A percentile compares a stretch with the other conserved stretches of the same genome.
These are phyloP conservation scores for Trichophyton rubrum DNA, from an alignment of 2,329 filamentous ascomycete species.

Conservation along the genomic window DNA sequence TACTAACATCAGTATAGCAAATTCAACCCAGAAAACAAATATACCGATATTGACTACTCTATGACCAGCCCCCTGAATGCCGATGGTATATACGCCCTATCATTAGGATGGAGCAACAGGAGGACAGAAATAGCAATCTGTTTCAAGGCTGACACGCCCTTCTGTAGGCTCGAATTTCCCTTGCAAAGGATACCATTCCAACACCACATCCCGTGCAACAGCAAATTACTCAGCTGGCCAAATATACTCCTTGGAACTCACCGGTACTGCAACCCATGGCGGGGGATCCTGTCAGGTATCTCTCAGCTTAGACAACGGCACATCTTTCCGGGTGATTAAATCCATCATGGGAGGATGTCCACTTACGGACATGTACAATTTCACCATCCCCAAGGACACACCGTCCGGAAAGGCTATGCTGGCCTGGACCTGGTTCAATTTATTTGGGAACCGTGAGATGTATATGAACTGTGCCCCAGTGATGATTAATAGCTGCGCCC, in stretches of 20 bases:
- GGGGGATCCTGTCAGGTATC: slow-evolving; percentile 68
- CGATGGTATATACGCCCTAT: not conserved
- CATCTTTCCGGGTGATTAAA: slow-evolving; percentile 56
- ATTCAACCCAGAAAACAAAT: slow-evolving; percentile 4
- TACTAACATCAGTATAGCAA: slow-evolving; percentile 1
- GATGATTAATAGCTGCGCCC: slow-evolving; percentile 37
- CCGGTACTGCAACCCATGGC: slow-evolving; percentile 50
- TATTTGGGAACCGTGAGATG: slow-evolving; percentile 35
- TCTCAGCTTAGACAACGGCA: slow-evolving; percentile 59
- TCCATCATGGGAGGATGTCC: slow-evolving; percentile 49
- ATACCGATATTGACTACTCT: slow-evolving; percentile 5
- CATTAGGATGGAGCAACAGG: not conserved
- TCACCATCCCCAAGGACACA: slow-evolving; percentile 53
- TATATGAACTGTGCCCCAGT: slow-evolving; percentile 77
- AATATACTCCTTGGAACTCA: slow-evolving; percentile 51
- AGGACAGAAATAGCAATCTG: not conserved
- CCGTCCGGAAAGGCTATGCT: slow-evolving; percentile 51
- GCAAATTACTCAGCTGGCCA: slow-evolving; percentile 52
- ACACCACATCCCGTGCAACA: slow-evolving; percentile 40
- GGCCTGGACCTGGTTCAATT: slow-evolving; percentile 68
- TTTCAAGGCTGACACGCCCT: not conserved
- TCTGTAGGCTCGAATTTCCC: slow-evolving; percentile 53
- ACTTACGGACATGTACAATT: slow-evolving; percentile 44
- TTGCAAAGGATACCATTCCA: slow-evolving; percentile 56
- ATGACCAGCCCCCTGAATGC: slow-evolving; percentile 4